Conservation (phyloP, 2,329 filamentous ascomycete genomes). For the Paramyrothecium roridum region DNA sequence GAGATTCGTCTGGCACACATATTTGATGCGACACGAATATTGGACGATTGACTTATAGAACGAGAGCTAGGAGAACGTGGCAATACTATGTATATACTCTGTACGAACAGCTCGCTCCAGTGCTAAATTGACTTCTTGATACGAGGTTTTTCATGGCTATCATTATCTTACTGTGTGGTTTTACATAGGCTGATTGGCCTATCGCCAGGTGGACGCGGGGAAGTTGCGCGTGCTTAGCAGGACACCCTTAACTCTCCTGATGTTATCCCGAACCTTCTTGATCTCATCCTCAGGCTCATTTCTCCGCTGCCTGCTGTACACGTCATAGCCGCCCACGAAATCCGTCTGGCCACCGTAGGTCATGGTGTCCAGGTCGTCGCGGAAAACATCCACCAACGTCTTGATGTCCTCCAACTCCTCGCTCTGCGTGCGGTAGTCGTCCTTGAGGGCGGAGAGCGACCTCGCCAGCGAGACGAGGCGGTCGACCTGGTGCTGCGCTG, state of each 20-base stretch:
- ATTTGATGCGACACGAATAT: neutral
- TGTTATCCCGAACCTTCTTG: conserved; percentile 69
- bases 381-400: conserved; percentile 53
- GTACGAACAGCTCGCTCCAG: too few species aligned
- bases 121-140: too few species aligned
- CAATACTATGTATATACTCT: too few species aligned
- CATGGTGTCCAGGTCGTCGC: conserved; percentile 63
- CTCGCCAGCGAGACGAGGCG: conserved; percentile 40
- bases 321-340: conserved; percentile 32
- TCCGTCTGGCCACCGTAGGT: conserved; percentile 40
- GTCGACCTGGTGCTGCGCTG: conserved; percentile 34
- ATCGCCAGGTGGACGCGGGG: conserved; percentile 36
- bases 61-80: too few species aligned
- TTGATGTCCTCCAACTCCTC: conserved; percentile 50
- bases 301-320: conserved; percentile 40
- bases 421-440: conserved; percentile 40
- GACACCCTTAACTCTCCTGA: conserved; percentile 75
- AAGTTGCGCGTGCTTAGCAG: conserved; percentile 74
- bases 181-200: neutral
- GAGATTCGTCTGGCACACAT: neutral
- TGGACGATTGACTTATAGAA: too few species aligned
- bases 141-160: neutral
- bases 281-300: conserved; percentile 67
- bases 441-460: conserved; percentile 38
- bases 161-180: neutral